Conservation (phyloP, 306 rosid species). For the Medicago arabica region DNA sequence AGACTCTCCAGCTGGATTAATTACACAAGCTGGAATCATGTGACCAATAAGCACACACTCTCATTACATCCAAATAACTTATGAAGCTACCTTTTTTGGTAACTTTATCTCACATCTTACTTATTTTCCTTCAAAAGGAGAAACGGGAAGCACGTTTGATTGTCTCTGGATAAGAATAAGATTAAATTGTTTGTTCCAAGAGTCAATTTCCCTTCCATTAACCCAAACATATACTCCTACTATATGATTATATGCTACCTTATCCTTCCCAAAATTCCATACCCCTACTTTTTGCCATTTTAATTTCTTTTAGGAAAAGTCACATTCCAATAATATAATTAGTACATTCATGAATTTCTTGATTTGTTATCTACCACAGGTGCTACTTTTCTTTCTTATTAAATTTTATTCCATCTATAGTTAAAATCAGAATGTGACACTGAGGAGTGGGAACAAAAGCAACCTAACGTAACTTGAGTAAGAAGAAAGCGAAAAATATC, state of each 20-base stretch:
- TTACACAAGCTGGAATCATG: conserved; percentile 40
- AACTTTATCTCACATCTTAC: conserved; percentile 21
- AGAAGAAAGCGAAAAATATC: conserved; percentile 4
- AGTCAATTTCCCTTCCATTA: conserved; percentile 33
- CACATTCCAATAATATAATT: conserved; percentile 1
- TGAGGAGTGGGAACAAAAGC: conserved; percentile 22
- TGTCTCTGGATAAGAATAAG: conserved; percentile 39
- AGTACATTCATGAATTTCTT: conserved; percentile 22
- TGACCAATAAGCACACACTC: conserved; percentile 36
- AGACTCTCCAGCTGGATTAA: conserved; percentile 30
- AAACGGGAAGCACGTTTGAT: conserved; percentile 28
- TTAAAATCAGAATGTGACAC: conserved; percentile 14
- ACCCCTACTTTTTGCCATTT: neutral
- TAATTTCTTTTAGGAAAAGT: neutral
- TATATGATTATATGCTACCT: neutral
- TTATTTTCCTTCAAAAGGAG: conserved; percentile 10
- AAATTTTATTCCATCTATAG: conserved; percentile 11
- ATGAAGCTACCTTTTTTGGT: conserved; percentile 9
- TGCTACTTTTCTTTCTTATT: conserved; percentile 6
- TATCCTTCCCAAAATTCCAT: conserved; percentile 9
- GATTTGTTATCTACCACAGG: conserved; percentile 16
- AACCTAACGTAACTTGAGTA: conserved; percentile 33
- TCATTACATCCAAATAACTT: conserved; percentile 18
- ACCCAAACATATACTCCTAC: conserved; percentile 1
- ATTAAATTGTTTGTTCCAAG: conserved; percentile 20